Evolutionary conservation across 2,329 filamentous ascomycete genomes (phyloP).

Genomic region (Waltergamsia citrina): DNA sequence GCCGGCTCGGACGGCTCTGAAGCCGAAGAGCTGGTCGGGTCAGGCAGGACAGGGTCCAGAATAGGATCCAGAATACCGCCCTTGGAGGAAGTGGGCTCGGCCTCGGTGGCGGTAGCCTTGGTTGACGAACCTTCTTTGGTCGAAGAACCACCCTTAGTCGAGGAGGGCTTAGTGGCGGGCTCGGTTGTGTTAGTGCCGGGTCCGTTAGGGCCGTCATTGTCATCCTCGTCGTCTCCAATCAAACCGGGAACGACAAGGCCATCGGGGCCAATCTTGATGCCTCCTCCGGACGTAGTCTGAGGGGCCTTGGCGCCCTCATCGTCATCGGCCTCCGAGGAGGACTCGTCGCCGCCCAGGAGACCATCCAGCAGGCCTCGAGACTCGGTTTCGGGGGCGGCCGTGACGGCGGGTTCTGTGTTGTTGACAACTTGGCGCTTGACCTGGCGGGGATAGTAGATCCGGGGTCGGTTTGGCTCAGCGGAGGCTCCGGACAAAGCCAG

Average conservation of each 20-base stretch:
- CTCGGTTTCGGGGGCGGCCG: conserved; percentile 10
- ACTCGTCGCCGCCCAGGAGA: conserved; percentile 14
- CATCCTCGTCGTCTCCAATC: conserved; percentile 3
- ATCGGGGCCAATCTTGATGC: conserved; percentile 16
- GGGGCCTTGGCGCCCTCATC: conserved; percentile 1
- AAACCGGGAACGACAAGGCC: conserved; percentile 12
- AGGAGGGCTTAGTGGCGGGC: not conserved
- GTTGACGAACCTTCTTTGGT: not conserved
- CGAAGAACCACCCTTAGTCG: conserved; percentile 6
- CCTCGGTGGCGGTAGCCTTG: not conserved
- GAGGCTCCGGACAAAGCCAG: conserved; percentile 34
- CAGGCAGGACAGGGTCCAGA: conserved; percentile 5
- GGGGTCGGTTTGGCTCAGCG: conserved; percentile 34
- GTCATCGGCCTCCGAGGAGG: no score
- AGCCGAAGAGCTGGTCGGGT: conserved; percentile 3
- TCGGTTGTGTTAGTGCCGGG: conserved; percentile 2
- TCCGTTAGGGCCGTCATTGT: no score
- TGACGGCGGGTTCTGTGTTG: no score
- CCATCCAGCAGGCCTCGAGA: conserved; percentile 11
- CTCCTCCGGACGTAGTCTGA: conserved; percentile 8
- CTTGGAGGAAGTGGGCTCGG: not conserved
- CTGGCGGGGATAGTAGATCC: conserved; percentile 48
- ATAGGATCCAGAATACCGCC: conserved; percentile 2
- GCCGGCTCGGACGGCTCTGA: conserved; percentile 7
- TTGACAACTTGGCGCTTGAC: conserved; percentile 42